Base-by-base conservation (phyloP, 2,329 filamentous ascomycete species). In the Pseudogymnoascus destructans region DNA sequence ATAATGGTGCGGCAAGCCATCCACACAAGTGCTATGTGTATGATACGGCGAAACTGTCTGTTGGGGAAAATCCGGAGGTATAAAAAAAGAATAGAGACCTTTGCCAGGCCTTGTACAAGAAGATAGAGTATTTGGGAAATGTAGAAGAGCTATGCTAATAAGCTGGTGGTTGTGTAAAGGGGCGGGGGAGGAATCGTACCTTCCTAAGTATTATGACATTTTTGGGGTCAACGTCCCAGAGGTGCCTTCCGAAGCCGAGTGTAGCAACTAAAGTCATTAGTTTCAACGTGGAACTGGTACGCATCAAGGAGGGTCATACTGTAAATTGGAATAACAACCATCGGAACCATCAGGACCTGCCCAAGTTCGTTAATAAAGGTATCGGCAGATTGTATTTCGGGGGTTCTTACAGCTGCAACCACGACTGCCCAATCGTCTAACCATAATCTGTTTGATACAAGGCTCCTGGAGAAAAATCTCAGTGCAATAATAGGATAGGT, bases 71-170 rank as follows among this genome's bases (percentile, higher is more conserved):
- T 61, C 11, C 62, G 61, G 17, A 60, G 57, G 25, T 64, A 65
- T 10, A 65, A 58, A 19, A 64, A 46, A 8, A 65, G 57, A 35
- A 64, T 63, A 15, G 63, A 62, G 35, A 63, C 25, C 54, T 66
- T 66, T 17, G 63, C 59, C 4, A 63, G 36, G n/a, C 57, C 61
- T 55, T 62, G 61, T 3, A 62, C 55, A 5, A 65, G 9, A 15
- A 60, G 57, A 23, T 66, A 65, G 6, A 65, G 35, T 3, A 65
- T 35, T 46, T 62, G 60, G 11, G 61, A 60, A 21, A 57, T 58
- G 15, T 64, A 65, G 57, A 63, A 64, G 19, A 62, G 49, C 64
- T 66, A 33, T 9, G 36, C 25, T 52, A 11, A 17, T 55, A 25
- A 55, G 46, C 19, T 27, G 19, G 21, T 54, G 19, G 21, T 15